Conservation (phyloP, 306 rosid genomes). For the Acacia confusa region DNA sequence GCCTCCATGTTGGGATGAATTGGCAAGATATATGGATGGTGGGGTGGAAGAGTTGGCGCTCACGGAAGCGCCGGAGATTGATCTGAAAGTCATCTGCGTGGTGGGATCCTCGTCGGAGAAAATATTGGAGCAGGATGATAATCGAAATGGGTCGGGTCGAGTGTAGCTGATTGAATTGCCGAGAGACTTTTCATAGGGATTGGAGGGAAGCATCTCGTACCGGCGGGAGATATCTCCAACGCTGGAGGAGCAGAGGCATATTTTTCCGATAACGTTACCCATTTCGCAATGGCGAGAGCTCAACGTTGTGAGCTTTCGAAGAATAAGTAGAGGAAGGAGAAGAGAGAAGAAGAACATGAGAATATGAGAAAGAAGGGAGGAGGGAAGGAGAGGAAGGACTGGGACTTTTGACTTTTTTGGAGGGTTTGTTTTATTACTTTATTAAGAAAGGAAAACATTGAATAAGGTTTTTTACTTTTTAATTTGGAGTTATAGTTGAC, state of each 20-base stretch:
- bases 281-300: constrained; percentile 23
- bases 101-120: constrained; percentile 22
- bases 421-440: constrained; percentile 12
- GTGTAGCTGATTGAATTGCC: constrained; percentile 67
- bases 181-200: constrained; percentile 37
- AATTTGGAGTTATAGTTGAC: background rate
- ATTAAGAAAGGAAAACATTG: background rate
- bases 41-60: constrained; percentile 75
- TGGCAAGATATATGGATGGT: constrained; percentile 53
- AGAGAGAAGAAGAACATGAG: background rate
- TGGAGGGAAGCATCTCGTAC: constrained; percentile 23
- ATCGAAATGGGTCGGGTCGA: constrained; percentile 41
- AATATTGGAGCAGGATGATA: constrained; percentile 25
- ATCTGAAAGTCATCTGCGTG: constrained; percentile 48
- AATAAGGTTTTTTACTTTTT: background rate
- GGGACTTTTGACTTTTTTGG: constrained; percentile 53
- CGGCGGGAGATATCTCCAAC: constrained; percentile 59
- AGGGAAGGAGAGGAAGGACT: constrained; percentile 15
- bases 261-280: constrained; percentile 67
- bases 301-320: constrained; percentile 21
- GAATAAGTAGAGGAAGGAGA: background rate
- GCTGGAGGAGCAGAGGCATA: constrained; percentile 47
- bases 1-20: constrained; percentile 35
- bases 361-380: background rate
- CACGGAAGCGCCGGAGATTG: constrained; percentile 74